Conservation (phyloP, 106 monocot species). For the Posidonia australis region DNA sequence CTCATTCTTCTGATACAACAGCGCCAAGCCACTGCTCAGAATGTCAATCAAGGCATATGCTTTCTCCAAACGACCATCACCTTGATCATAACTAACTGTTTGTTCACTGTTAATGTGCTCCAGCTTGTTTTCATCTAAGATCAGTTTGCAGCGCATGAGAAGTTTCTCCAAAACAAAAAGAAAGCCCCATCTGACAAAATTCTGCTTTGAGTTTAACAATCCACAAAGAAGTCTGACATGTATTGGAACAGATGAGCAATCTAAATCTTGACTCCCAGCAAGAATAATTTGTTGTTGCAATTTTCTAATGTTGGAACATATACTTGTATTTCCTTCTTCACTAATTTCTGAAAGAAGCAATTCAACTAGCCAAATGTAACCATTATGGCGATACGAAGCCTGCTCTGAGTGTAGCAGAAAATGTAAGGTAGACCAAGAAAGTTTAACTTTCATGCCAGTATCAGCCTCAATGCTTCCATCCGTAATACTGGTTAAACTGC, state of each 20-base stretch:
- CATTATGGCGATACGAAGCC: constrained; percentile 70
- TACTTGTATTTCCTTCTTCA: constrained; percentile 33
- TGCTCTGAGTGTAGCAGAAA: constrained; percentile 82
- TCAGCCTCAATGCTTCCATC: constrained; percentile 39
- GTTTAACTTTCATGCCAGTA: constrained; percentile 26
- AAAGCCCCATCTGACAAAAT: constrained; percentile 84
- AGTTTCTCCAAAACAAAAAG: constrained; percentile 92
- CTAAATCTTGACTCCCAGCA: constrained; percentile 62
- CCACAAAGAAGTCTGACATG: constrained; percentile 66
- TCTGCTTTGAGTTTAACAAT: constrained; percentile 83
- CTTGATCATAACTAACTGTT: constrained; percentile 9
- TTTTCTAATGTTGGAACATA: constrained; percentile 55
- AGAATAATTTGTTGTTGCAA: constrained; percentile 56
- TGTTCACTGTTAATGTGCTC: constrained; percentile 21
- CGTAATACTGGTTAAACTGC: constrained; percentile 31
- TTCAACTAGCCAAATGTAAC: constrained; percentile 89
- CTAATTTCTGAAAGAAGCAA: constrained; percentile 68
- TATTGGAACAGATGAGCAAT: constrained; percentile 46
- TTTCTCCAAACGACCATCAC: constrained; percentile 40
- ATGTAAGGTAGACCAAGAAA: constrained; percentile 86
- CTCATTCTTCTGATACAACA: constrained; percentile 81
- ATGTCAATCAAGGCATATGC: constrained; percentile 82
- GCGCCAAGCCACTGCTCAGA: constrained; percentile 61
- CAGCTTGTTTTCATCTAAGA: constrained; percentile 69
- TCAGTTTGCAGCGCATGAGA: constrained; percentile 82